A percentile compares a stretch with the other conserved stretches of the same genome.
These are phyloP conservation scores for Ophiocytium majus DNA, from an alignment of 352 stramenopile genomes.

Conservation along the genomic window DNA sequence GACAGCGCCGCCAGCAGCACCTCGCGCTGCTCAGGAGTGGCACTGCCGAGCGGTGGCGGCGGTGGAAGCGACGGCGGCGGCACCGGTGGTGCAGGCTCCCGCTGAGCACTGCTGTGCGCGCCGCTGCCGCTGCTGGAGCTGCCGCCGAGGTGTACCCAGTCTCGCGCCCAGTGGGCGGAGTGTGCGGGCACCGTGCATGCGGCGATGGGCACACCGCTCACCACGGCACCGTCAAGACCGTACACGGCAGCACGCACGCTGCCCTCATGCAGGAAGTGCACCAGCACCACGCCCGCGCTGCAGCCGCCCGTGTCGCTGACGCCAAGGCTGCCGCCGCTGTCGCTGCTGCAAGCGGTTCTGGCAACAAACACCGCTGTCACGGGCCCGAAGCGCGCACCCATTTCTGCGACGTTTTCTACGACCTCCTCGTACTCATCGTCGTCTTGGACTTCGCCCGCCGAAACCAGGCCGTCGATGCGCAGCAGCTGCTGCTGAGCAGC, in stretches of 20 bases:
- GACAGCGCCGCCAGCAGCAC: background rate
- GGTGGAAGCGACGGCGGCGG: background rate
- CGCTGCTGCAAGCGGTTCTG: background rate
- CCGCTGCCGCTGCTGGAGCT: too few relatives aligned
- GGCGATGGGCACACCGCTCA: background rate
- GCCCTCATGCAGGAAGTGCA: background rate
- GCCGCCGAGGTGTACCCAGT: background rate
- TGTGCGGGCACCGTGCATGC: background rate
- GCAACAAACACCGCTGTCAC: background rate
- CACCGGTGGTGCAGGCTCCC: too few relatives aligned
- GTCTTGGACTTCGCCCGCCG: background rate
- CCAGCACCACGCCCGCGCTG: too few relatives aligned
- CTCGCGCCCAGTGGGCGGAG: background rate
- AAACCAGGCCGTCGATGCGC: background rate
- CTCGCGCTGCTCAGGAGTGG: background rate
- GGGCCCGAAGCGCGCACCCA: background rate
- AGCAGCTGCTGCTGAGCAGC: background rate
- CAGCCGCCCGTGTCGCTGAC: too few relatives aligned
- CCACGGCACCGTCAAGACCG: background rate
- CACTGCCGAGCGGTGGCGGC: too few relatives aligned
- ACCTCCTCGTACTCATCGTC: conserved; percentile 20
- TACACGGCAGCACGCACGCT: background rate
- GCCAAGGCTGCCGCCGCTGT: too few relatives aligned
- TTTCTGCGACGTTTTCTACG: background rate
- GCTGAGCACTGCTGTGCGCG: too few relatives aligned